Base-by-base conservation (phyloP, 345 rosid species). In the Zanthoxylum bungeanum region DNA sequence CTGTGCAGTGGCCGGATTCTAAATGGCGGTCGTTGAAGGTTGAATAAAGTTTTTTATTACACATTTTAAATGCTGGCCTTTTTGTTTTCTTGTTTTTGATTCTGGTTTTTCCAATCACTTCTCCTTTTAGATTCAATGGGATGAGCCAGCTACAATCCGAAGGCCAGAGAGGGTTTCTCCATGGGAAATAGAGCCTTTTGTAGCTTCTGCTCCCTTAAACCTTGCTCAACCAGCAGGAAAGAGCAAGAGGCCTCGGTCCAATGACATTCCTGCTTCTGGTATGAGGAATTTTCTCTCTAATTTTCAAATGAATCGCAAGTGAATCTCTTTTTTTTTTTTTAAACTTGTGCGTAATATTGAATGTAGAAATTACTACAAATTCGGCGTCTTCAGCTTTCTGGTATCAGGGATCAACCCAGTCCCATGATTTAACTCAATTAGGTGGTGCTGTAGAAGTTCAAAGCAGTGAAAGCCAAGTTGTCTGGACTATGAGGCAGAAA, bases 121-220 rank as follows among this genome's bases (percentile, higher is more conserved):
- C 16, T 49, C 4, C 51, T 25, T 68, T 49, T 76, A 91, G 97
- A 55, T 87, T 64, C 92, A 89, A 81, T 91, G 93, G 97, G 97
- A 91, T 78, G 97, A 89, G 75, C 78, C 92, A 62, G 86, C 93
- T 76, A 67, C 83, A 1, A 79, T 84, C 74, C 85, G 75, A 70
- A 86, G 96, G 83, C 96, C 93, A 65, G 84, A 87, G 52, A 85
- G 83, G 78, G 93, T 90, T 77, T 90, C 96, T 69, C 85, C 91
- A 37, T 90, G 96, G 96, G 96, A 90, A 73, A 85, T 90, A 33
- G 96, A 90, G 73, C 89, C 91, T 73, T 81, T 80, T 66, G 73
- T 75, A 51, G 63, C 86, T 44, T 80, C 90, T 52, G 40, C 83
- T 61, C 63, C 82, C 3, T 1, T 75, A 3, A 77, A 71, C 33